A percentile compares a stretch with the other conserved stretches of the same genome.
phyloP scores from a whole-genome alignment of 202 grass and related monocot species.

The Schoenoplectus tabernaemontani region DNA sequence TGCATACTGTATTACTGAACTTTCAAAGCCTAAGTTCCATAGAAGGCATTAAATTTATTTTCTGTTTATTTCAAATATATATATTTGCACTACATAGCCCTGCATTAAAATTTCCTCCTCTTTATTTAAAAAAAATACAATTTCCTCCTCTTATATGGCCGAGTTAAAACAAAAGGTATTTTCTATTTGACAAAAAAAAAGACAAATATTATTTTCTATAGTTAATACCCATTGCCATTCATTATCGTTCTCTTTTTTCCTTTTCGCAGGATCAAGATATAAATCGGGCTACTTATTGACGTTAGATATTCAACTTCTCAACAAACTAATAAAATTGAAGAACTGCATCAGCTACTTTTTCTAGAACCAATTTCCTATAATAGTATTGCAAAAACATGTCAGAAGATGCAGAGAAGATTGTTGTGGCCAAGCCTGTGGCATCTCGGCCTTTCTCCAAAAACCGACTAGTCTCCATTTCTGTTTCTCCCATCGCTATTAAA shows the following conservation, averaged over 20 bases:
- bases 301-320: neutral
- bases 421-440: constrained; percentile 52
- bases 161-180: neutral
- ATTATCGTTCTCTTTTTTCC: neutral
- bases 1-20: neutral
- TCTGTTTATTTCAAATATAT: too few relatives aligned
- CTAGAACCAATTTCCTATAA: too few relatives aligned
- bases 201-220: too few relatives aligned
- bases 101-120: neutral
- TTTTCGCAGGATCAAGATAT: constrained; percentile 21
- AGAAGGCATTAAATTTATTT: too few relatives aligned
- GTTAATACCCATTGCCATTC: neutral
- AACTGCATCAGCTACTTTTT: neutral
- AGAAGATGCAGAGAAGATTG: constrained; percentile 57
- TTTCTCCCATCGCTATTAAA: constrained; percentile 35
- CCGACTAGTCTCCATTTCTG: neutral
- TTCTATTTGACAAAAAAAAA: too few relatives aligned
- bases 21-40: too few relatives aligned
- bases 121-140: neutral
- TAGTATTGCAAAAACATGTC: neutral
- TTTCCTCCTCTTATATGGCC: too few relatives aligned
- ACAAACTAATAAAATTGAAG: neutral
- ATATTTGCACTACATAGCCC: neutral
- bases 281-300: neutral
- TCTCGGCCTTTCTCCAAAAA: constrained; percentile 45